These are phyloP conservation scores for Bremia lactucae DNA, from an alignment of 352 stramenopile genomes.

Conservation along the genomic window DNA sequence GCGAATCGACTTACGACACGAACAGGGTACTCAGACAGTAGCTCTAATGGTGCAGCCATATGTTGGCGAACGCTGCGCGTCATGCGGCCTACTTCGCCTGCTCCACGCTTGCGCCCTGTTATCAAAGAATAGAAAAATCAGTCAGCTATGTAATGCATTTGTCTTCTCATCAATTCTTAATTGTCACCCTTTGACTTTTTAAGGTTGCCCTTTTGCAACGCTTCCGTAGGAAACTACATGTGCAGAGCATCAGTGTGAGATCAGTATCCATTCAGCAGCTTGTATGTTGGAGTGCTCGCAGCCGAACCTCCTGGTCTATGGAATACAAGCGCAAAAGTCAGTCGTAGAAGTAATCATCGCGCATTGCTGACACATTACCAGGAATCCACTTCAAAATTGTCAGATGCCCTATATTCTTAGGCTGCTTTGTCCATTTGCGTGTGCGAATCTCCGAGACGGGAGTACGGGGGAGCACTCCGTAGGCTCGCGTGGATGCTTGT, in stretches of 20 bases:
- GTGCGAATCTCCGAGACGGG: conserved; percentile 56
- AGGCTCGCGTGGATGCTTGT: conserved; percentile 16
- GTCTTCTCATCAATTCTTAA: not conserved
- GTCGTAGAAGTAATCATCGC: not conserved
- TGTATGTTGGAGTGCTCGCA: too few relatives aligned
- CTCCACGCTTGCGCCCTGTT: conserved; percentile 46
- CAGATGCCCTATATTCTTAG: conserved; percentile 62
- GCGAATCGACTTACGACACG: conserved; percentile 25
- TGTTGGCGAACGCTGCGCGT: conserved; percentile 72
- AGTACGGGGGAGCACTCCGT: conserved; percentile 26
- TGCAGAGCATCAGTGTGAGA: too few relatives aligned
- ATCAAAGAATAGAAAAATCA: not conserved
- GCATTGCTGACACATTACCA: conserved; percentile 18
- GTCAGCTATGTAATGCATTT: not conserved
- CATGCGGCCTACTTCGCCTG: conserved; percentile 55
- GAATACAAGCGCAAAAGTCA: conserved; percentile 7
- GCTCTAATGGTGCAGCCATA: conserved; percentile 55
- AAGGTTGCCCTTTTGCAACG: conserved; percentile 44
- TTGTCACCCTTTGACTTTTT: conserved; percentile 66
- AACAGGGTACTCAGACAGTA: conserved; percentile 49
- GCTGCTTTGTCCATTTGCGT: conserved; percentile 66
- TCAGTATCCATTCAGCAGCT: too few relatives aligned
- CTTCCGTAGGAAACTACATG: conserved; percentile 42
- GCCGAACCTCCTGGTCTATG: conserved; percentile 42
- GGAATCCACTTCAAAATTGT: conserved; percentile 65